Base-by-base conservation (phyloP, 495 filamentous ascomycete genomes). In the Pyronema domesticum region DNA sequence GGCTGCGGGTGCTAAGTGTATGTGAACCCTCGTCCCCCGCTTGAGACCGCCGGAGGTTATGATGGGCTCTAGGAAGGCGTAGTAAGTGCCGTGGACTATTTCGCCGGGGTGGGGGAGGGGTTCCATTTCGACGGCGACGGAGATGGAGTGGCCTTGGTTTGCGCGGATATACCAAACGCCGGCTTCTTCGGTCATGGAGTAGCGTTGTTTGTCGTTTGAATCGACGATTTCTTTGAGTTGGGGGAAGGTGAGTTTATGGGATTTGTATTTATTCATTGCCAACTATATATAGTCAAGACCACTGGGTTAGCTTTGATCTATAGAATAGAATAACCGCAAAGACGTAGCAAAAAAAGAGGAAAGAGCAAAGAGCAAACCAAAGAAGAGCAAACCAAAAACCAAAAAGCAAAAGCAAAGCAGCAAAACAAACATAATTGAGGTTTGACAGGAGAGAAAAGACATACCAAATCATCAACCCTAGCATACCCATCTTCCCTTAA, bases 171-270 rank as follows among this genome's bases (percentile, higher is more conserved):
- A 69, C 6, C 19, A 42, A 6, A 7, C 7, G n/a, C 11, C 37
- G 9, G 33, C 34, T 6, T 39, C 17, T 10, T 36, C 17, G 7
- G 19, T 11, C 6, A 85, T 69, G 0, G 85, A 74, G 73, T 94
- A 98, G 15, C 91, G 86, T 67, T 96, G 83, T 67, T 98, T 98
- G 63, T 91, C 86, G 58, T 85, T 89, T 17, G 73, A 73, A 7
- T 69, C 67, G 40, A 95, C 89, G 37, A 83, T 74, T n/a, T 70
- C 54, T 35, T 73, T 65, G 64, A 98, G 77, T 60, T 94, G 89
- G 9, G 72, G 62, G 64, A 95, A 78, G 11, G 82, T 83, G 10
- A 82, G 75, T 50, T 81, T 70, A 4, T 93, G 72, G 6, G 76
- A 78, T 55, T 76, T 77, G 53, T 93, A 70, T 56, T 78, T 80